These are phyloP conservation scores for Epichloe gansuensis DNA, from an alignment of 2,329 filamentous ascomycete genomes.

Conservation along the genomic window DNA sequence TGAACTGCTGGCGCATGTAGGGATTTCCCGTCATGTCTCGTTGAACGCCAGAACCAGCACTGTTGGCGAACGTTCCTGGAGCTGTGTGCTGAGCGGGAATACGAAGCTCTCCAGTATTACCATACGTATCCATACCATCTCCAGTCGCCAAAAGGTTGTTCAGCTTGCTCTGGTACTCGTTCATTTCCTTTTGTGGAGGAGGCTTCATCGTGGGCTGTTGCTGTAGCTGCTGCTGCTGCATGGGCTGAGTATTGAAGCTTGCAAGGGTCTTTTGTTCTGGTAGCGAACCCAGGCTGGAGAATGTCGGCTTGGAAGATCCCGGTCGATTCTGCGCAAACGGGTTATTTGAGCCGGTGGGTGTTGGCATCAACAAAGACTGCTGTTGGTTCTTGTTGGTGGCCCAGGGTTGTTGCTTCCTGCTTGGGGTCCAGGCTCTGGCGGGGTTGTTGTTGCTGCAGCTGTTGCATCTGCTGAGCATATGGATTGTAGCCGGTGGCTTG, in stretches of 20 bases:
- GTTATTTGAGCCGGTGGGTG: conserved; percentile 93
- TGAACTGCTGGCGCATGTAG: conserved; percentile 75
- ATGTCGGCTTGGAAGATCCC: conserved; percentile 40
- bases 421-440: conserved; percentile 50
- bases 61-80: conserved; percentile 93
- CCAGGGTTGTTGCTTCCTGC: conserved; percentile 91
- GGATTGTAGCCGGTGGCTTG: conserved; percentile 44
- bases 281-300: conserved; percentile 62
- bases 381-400: conserved; percentile 49
- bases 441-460: conserved; percentile 17
- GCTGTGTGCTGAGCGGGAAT: conserved; percentile 95
- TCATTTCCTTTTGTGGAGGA: conserved; percentile 41
- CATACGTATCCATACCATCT: conserved; percentile 93
- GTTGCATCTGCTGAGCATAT: conserved; percentile 33
- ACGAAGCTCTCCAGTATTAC: conserved; percentile 90
- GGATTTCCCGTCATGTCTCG: conserved; percentile 75
- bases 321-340: conserved; percentile 76
- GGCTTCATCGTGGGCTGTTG: conserved; percentile 17
- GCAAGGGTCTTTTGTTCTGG: conserved; percentile 74
- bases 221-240: conserved; percentile 33
- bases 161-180: conserved; percentile 59
- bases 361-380: conserved; percentile 55
- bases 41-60: conserved; percentile 69
- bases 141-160: conserved; percentile 77
- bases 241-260: conserved; percentile 38